phyloP scores from a whole-genome alignment of 2,329 filamentous ascomycete species.

The Neurospora sp. region DNA sequence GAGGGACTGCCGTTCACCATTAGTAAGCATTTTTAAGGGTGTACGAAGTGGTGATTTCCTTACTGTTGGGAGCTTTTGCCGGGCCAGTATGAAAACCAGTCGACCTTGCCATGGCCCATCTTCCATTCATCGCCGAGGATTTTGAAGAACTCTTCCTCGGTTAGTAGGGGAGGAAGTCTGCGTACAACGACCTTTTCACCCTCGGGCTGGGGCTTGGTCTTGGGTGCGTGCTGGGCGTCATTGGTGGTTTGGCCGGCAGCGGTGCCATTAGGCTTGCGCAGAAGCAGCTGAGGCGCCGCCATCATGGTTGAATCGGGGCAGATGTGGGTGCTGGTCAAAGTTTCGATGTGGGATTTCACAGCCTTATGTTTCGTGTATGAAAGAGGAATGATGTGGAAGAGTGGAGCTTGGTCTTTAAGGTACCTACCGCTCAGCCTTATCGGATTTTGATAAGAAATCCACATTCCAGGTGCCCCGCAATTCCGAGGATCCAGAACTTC shows the following conservation, averaged over 20 bases:
- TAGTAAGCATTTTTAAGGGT: conserved; percentile 3
- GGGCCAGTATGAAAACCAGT: conserved; percentile 62
- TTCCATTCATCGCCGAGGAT: conserved; percentile 76
- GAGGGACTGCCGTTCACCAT: conserved; percentile 48
- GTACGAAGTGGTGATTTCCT: conserved; percentile 21
- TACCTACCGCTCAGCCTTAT: neutral
- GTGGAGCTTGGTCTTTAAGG: neutral
- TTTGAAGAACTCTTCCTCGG: conserved; percentile 63
- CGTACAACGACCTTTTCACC: conserved; percentile 80
- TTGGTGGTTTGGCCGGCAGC: conserved; percentile 33
- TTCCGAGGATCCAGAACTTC: neutral
- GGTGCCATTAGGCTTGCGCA: conserved; percentile 41
- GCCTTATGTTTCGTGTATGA: neutral
- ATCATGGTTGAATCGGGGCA: conserved; percentile 4
- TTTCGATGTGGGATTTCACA: neutral
- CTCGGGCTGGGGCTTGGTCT: conserved; percentile 41
- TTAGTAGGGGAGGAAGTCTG: conserved; percentile 77
- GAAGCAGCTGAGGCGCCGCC: conserved; percentile 19
- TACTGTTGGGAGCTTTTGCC: conserved; percentile 80
- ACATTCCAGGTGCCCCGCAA: neutral
- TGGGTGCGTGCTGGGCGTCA: conserved; percentile 31
- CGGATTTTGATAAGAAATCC: neutral
- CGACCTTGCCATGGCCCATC: conserved; percentile 67
- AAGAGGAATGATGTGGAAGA: neutral
- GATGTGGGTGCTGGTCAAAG: neutral